Conservation (phyloP, 1,284 basidiomycete species). For the Tremellales sp. region DNA sequence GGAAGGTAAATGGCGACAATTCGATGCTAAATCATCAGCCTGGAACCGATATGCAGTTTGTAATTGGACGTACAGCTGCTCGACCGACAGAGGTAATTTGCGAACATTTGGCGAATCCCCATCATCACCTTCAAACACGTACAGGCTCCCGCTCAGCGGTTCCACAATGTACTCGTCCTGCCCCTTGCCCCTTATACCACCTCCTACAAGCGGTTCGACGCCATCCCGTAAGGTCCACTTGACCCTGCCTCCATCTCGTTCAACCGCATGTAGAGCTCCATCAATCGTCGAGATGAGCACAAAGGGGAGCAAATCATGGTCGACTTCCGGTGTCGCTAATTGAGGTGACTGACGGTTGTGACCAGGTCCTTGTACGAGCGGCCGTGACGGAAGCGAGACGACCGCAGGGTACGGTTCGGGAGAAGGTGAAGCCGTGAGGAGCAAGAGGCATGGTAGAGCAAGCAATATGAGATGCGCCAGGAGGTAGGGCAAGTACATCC, state of each 20-base stretch:
- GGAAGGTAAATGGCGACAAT: conserved; percentile 45
- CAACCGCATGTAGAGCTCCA: conserved; percentile 46
- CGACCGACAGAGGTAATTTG: conserved; percentile 45
- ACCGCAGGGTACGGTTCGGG: conserved; percentile 18
- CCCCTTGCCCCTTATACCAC: conserved; percentile 27
- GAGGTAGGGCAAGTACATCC: conserved; percentile 7
- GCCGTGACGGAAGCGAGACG: conserved; percentile 15
- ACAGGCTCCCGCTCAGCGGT: conserved; percentile 45
- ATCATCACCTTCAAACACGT: conserved; percentile 39
- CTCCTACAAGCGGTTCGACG: conserved; percentile 42
- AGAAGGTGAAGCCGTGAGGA: conserved; percentile 7
- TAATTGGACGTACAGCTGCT: conserved; percentile 41
- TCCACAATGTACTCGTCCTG: conserved; percentile 47
- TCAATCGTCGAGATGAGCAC: conserved; percentile 47
- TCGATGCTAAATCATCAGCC: conserved; percentile 37
- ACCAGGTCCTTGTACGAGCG: not conserved
- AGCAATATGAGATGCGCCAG: conserved; percentile 10
- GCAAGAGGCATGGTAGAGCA: conserved; percentile 14
- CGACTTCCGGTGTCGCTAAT: conserved; percentile 22
- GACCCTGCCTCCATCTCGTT: conserved; percentile 38
- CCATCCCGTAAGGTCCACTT: conserved; percentile 41
- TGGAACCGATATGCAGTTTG: not conserved
- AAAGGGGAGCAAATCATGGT: conserved; percentile 45
- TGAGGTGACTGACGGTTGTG: not conserved
- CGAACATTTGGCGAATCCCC: conserved; percentile 37